Evolutionary conservation across 805 yeast genomes (phyloP).

Genomic region (Pichia nakasei): DNA sequence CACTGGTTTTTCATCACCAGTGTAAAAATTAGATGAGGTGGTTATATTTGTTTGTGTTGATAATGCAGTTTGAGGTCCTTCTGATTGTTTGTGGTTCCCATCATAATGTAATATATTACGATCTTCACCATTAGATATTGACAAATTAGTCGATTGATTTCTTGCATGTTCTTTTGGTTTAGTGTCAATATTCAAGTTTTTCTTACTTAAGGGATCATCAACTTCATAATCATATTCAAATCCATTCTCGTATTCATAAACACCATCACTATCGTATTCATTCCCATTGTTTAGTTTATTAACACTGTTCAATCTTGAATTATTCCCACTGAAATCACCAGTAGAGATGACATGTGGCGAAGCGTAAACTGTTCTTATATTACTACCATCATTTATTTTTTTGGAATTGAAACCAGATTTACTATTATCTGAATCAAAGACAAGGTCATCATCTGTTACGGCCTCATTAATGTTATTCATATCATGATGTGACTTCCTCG

Average conservation of each 20-base stretch:
- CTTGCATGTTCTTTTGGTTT: background rate
- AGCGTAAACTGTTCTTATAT: background rate
- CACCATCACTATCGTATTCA: conserved; percentile 8
- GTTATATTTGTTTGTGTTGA: conserved; percentile 2
- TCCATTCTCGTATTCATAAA: conserved; percentile 11
- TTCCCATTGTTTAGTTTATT: background rate
- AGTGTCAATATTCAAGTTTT: background rate
- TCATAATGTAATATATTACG: background rate
- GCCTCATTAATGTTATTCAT: conserved; percentile 2
- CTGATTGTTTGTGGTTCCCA: background rate
- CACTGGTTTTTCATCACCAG: background rate
- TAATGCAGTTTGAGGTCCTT: background rate
- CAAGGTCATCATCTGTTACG: background rate
- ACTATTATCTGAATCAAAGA: conserved; percentile 1
- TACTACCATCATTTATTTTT: background rate
- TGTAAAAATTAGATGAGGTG: background rate
- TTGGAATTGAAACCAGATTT: background rate
- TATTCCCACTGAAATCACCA: conserved; percentile 1
- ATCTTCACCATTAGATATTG: background rate
- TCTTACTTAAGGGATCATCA: conserved; percentile 1
- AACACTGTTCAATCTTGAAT: conserved; percentile 1
- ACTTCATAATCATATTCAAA: conserved; percentile 14
- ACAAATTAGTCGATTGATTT: background rate
- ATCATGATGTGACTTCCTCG: background rate
- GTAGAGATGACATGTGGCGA: conserved; percentile 4